Conservation (phyloP, 306 rosid species). For the Quercus parvula region DNA sequence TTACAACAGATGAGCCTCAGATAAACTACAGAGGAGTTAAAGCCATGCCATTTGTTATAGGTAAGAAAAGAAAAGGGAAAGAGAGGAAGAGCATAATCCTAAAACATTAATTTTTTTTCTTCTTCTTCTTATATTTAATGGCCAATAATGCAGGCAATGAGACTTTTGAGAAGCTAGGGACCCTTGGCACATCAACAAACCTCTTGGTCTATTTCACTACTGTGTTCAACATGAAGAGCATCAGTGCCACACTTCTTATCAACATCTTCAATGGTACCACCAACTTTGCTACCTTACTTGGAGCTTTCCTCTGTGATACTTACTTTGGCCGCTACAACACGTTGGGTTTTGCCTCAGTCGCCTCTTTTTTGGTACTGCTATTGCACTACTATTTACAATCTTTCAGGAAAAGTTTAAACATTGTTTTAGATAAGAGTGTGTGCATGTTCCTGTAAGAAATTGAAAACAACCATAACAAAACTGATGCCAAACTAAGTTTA, state of each 20-base stretch:
- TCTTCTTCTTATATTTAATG: neutral
- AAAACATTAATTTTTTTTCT: neutral
- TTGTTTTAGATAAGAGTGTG: no score
- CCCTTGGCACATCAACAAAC: neutral
- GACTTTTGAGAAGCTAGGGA: neutral
- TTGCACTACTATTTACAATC: neutral
- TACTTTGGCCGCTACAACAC: neutral
- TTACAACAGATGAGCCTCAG: neutral
- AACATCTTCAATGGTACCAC: neutral
- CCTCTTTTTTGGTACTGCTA: neutral
- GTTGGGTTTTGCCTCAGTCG: neutral
- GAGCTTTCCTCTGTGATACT: neutral
- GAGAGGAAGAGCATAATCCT: no score
- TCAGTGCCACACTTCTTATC: neutral
- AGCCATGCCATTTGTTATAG: neutral
- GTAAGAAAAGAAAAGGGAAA: neutral
- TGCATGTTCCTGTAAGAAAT: no score
- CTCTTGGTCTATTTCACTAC: neutral
- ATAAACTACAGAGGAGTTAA: neutral
- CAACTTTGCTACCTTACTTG: neutral
- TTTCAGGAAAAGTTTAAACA: neutral
- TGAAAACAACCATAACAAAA: no score
- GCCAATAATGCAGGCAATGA: neutral
- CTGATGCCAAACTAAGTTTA: no score
- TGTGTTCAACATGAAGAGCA: neutral